Conservation (phyloP, 139 green algal species). For the Microglena sp. region DNA sequence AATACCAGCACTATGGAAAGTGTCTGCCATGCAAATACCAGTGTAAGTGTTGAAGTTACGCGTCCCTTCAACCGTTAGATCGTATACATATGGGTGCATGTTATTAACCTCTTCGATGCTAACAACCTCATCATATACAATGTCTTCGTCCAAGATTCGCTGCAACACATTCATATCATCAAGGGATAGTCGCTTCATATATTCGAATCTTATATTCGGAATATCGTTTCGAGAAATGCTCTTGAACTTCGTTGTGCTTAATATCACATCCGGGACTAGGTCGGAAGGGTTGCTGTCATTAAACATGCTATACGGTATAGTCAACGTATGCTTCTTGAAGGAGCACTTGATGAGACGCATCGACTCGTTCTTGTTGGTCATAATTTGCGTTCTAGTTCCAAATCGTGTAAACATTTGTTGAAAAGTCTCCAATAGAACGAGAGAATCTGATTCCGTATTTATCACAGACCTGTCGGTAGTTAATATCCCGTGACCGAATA, state of each 20-base stretch:
- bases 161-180: background rate
- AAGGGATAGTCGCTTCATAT: background rate
- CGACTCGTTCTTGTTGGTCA: no score
- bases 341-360: no score
- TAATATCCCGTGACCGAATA: no score
- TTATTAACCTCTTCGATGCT: background rate
- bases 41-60: slow-evolving; percentile 4
- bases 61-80: slow-evolving; percentile 3
- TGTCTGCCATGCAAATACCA: slow-evolving; percentile 30
- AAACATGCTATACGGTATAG: no score
- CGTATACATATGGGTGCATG: background rate
- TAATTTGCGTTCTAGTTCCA: background rate
- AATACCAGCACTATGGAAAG: slow-evolving; percentile 81
- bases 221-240: no score
- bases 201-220: background rate
- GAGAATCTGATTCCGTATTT: no score
- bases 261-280: background rate
- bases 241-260: background rate
- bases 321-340: no score
- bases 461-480: no score
- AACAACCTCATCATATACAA: background rate
- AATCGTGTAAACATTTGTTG: no score
- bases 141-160: background rate
- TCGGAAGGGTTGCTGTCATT: no score
- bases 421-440: no score